A percentile compares a stretch with the other conserved stretches of the same genome.
Conservation (phyloP, 2,329 filamentous ascomycete species). For the Trichoderma arundinaceum region DNA sequence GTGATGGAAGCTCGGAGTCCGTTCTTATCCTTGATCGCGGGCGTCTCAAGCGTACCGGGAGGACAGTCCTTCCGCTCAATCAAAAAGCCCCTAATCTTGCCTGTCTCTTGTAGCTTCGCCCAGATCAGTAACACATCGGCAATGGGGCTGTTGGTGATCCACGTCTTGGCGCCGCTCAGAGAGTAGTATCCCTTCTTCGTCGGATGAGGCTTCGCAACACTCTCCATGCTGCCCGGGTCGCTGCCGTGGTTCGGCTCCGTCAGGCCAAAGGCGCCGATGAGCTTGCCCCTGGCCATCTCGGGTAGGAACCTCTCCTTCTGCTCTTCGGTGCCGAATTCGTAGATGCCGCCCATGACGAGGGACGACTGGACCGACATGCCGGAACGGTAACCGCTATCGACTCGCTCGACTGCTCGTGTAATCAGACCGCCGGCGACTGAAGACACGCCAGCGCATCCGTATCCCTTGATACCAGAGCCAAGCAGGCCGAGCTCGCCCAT, state of each 20-base stretch:
- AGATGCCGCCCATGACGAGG: slow-evolving; percentile 89
- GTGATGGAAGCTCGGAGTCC: slow-evolving; percentile 92
- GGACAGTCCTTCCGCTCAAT: slow-evolving; percentile 86
- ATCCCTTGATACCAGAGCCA: slow-evolving; percentile 84
- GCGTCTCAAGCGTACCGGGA: slow-evolving; percentile 87
- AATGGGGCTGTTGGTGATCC: slow-evolving; percentile 95
- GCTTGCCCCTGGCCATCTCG: slow-evolving; percentile 78
- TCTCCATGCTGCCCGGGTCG: slow-evolving; percentile 91
- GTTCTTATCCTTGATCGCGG: slow-evolving; percentile 92
- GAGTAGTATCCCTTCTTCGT: slow-evolving; percentile 81
- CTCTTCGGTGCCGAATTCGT: slow-evolving; percentile 85
- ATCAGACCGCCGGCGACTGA: slow-evolving; percentile 89
- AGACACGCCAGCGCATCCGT: slow-evolving; percentile 85
- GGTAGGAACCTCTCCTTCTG: slow-evolving; percentile 86
- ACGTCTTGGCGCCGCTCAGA: slow-evolving; percentile 84
- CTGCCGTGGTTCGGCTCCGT: slow-evolving; percentile 94
- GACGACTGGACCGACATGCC: slow-evolving; percentile 94
- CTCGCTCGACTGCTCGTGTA: slow-evolving; percentile 85
- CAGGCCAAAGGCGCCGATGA: slow-evolving; percentile 85
- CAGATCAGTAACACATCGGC: slow-evolving; percentile 85
- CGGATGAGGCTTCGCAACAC: slow-evolving; percentile 80
- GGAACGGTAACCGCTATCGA: slow-evolving; percentile 89
- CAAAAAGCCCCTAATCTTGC: slow-evolving; percentile 92
- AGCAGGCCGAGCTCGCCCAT: slow-evolving; percentile 93
- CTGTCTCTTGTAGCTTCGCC: slow-evolving; percentile 89